Evolutionary conservation across 805 yeast genomes (phyloP).

Genomic region (Suhomyces xylopsoci): DNA sequence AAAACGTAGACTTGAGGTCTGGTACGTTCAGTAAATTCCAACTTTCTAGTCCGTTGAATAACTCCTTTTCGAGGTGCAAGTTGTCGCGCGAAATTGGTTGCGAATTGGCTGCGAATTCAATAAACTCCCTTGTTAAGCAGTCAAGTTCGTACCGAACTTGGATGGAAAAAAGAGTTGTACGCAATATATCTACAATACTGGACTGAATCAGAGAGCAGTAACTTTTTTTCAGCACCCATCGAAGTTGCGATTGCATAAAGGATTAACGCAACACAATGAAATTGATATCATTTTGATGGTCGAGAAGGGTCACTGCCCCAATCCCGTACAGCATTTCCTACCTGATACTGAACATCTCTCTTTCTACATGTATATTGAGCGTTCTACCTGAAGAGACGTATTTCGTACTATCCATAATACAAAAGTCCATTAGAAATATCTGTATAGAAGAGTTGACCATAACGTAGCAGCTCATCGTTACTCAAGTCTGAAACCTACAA

Average conservation of each 20-base stretch:
- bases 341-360: no score
- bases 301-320: background rate
- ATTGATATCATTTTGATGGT: background rate
- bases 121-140: background rate
- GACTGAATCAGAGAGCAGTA: background rate
- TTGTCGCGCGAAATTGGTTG: background rate
- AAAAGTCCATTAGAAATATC: no score
- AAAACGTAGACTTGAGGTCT: background rate
- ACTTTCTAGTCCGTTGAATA: background rate
- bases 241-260: no score
- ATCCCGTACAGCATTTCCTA: background rate
- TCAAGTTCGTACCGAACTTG: background rate
- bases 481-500: no score
- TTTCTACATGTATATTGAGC: background rate
- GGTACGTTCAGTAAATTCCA: background rate
- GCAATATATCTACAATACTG: background rate
- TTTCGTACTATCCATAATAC: no score
- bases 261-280: background rate
- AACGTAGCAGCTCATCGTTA: background rate
- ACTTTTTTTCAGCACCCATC: no score
- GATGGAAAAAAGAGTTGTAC: background rate
- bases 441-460: background rate
- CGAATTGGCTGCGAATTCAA: background rate
- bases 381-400: background rate
- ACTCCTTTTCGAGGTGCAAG: background rate